phyloP scores from a whole-genome alignment of 495 filamentous ascomycete genomes.

The Tetracladium marchalianum region DNA sequence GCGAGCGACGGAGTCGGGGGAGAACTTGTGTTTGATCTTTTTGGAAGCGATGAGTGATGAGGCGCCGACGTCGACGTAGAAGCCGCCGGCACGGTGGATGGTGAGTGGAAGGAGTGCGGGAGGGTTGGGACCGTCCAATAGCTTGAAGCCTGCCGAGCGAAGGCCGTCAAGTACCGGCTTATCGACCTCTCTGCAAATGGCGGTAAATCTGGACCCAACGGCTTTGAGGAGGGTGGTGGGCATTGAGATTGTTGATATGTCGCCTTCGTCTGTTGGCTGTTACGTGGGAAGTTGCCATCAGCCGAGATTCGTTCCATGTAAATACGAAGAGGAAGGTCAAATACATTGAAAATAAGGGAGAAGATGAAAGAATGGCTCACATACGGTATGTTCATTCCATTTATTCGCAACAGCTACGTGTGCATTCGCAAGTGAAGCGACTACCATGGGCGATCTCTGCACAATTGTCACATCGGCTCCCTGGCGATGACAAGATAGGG shows the following conservation, averaged over 20 bases:
- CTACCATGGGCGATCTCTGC: constrained; percentile 49
- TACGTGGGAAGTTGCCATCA: constrained; percentile 35
- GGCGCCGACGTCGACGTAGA: constrained; percentile 53
- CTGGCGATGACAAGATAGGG: constrained; percentile 53
- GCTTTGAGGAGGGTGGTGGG: constrained; percentile 45
- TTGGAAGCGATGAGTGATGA: constrained; percentile 48
- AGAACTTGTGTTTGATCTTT: constrained; percentile 50
- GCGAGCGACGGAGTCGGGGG: constrained; percentile 17
- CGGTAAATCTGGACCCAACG: constrained; percentile 57
- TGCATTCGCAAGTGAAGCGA: constrained; percentile 42
- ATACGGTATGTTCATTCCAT: too few species aligned
- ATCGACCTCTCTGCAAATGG: constrained; percentile 23
- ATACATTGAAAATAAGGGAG: too few species aligned
- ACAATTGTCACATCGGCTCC: constrained; percentile 56
- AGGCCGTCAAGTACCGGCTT: neutral
- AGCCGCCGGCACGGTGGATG: constrained; percentile 46
- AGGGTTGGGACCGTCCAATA: constrained; percentile 29
- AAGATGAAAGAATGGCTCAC: too few species aligned
- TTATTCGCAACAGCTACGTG: constrained; percentile 15
- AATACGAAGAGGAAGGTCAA: too few species aligned
- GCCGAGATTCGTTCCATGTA: neutral
- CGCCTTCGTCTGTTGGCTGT: constrained; percentile 49
- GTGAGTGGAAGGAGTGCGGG: constrained; percentile 60
- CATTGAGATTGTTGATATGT: constrained; percentile 35
- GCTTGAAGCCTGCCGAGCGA: neutral